Conservation (phyloP, 2,329 filamentous ascomycete genomes). For the Pseudogymnoascus sp. region DNA sequence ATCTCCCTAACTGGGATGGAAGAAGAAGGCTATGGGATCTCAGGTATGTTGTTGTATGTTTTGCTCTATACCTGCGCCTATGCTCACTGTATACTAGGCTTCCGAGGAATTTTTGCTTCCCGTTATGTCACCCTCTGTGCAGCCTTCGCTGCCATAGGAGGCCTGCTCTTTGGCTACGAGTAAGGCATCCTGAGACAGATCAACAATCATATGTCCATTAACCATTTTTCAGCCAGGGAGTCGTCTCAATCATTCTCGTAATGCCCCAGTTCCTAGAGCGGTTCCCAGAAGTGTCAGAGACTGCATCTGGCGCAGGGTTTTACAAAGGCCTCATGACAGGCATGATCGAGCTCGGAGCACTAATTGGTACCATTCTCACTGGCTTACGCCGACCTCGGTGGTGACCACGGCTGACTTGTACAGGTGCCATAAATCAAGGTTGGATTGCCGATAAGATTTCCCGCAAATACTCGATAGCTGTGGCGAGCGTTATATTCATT, state of each 20-base stretch:
- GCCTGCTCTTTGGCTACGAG: constrained; percentile 35
- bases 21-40: neutral
- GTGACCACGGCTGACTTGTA: neutral
- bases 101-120: constrained; percentile 26
- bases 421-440: constrained; percentile 35
- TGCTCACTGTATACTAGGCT: constrained; percentile 18
- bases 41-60: neutral
- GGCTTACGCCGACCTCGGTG: neutral
- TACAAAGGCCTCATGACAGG: constrained; percentile 35
- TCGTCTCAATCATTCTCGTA: constrained; percentile 32
- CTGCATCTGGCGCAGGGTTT: constrained; percentile 23
- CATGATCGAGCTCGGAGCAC: constrained; percentile 47
- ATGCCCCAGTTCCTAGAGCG: constrained; percentile 29
- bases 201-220: neutral
- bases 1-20: neutral
- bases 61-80: neutral
- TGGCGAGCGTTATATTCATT: constrained; percentile 42
- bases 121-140: constrained; percentile 29
- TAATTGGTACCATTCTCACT: constrained; percentile 20
- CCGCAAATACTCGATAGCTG: constrained; percentile 42
- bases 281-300: constrained; percentile 28
- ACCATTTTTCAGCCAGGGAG: constrained; percentile 27
- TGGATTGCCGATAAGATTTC: constrained; percentile 45
- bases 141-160: constrained; percentile 31
- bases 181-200: neutral